Conservation (phyloP, 2,329 filamentous ascomycete species). For the Fusarium sarcochroum region DNA sequence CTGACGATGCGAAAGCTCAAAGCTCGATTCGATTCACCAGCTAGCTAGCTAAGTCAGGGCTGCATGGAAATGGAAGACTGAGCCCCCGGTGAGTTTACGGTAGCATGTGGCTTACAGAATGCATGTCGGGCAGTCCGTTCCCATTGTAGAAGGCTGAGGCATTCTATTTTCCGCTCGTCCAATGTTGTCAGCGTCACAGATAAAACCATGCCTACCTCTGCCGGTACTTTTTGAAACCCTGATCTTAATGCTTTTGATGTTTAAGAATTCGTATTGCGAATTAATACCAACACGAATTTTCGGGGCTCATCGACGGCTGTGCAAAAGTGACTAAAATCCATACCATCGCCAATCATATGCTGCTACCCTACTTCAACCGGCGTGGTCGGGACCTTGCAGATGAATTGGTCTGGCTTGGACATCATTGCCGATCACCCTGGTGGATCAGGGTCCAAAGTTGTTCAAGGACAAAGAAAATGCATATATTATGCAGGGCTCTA, state of each 20-base stretch:
- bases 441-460: conserved; percentile 36
- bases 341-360: conserved; percentile 38
- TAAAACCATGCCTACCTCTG: conserved; percentile 11
- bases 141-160: conserved; percentile 30
- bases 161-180: conserved; percentile 16
- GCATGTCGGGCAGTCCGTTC: conserved; percentile 41
- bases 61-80: conserved; percentile 27
- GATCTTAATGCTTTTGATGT: background rate
- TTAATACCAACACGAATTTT: conserved; percentile 5
- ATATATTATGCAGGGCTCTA: conserved; percentile 36
- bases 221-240: background rate
- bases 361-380: conserved; percentile 34
- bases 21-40: conserved; percentile 6
- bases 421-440: conserved; percentile 35
- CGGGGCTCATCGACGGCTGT: conserved; percentile 26
- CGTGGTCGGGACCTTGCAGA: conserved; percentile 47
- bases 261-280: conserved; percentile 1
- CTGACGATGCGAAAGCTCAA: conserved; percentile 2
- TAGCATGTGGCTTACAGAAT: conserved; percentile 39
- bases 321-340: conserved; percentile 16
- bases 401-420: conserved; percentile 28
- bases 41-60: conserved; percentile 18
- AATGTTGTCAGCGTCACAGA: conserved; percentile 22
- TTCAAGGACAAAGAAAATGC: conserved; percentile 7
- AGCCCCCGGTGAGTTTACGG: conserved; percentile 32